These are phyloP conservation scores for Ophioceras dolichostomum DNA, from an alignment of 2,329 filamentous ascomycete genomes.

Conservation along the genomic window DNA sequence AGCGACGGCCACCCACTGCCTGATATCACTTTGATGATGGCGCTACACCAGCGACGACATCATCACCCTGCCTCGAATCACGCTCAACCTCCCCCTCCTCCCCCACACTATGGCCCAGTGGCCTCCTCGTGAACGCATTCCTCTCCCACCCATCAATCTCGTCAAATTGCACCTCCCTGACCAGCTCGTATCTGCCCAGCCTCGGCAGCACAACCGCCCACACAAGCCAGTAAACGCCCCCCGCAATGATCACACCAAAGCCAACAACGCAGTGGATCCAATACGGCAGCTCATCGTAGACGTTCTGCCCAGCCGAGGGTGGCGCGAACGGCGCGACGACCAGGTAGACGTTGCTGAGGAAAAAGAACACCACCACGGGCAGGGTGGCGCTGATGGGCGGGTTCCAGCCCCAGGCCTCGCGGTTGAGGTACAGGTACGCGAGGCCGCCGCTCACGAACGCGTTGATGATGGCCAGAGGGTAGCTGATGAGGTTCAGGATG, in stretches of 20 bases:
- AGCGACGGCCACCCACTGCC: no score
- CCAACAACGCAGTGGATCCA: constrained; percentile 46
- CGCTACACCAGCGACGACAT: no score
- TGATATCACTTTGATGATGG: no score
- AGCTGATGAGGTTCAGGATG: constrained; percentile 49
- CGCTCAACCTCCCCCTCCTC: no score
- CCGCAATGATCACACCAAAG: constrained; percentile 37
- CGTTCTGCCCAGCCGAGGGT: constrained; percentile 34
- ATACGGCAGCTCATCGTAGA: constrained; percentile 42
- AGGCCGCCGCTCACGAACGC: constrained; percentile 40
- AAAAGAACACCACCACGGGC: constrained; percentile 44
- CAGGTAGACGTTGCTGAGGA: constrained; percentile 48
- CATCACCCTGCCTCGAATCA: no score
- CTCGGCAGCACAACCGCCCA: constrained; percentile 41
- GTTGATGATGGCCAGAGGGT: constrained; percentile 48
- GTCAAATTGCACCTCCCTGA: constrained; percentile 40
- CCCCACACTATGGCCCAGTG: constrained; percentile 9
- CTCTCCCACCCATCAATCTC: constrained; percentile 51
- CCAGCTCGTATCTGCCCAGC: constrained; percentile 41
- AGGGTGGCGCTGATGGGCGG: constrained; percentile 42
- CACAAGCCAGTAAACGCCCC: constrained; percentile 42
- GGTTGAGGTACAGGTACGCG: constrained; percentile 39
- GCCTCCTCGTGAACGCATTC: constrained; percentile 35
- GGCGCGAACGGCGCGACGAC: constrained; percentile 47
- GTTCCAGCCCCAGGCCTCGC: constrained; percentile 33